A percentile compares a stretch with the other conserved stretches of the same genome.
Conservation (phyloP, 1,284 basidiomycete species). For the Ceratobasidium sp. region DNA sequence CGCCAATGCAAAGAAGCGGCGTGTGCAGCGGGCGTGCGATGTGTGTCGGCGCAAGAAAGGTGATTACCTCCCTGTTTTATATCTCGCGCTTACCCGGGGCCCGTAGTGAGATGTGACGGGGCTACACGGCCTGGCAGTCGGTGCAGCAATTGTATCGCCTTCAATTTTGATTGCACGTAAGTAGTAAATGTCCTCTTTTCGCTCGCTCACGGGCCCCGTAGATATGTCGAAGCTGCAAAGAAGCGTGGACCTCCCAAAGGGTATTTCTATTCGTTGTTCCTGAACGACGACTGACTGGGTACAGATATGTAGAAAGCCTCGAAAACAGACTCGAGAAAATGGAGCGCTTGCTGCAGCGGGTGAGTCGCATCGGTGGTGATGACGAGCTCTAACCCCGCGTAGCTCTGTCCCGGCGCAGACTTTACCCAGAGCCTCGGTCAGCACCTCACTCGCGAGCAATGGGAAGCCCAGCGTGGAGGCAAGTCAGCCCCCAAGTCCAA, state of each 20-base stretch:
- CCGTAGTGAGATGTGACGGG: conserved; percentile 39
- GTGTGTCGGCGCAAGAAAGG: conserved; percentile 73
- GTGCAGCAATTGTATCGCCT: conserved; percentile 81
- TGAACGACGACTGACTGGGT: conserved; percentile 14
- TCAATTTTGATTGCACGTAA: conserved; percentile 77
- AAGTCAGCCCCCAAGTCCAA: neutral
- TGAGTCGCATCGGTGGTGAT: conserved; percentile 45
- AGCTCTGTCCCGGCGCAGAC: conserved; percentile 74
- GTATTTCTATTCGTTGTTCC: conserved; percentile 51
- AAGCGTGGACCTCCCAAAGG: conserved; percentile 87
- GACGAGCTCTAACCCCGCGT: conserved; percentile 34
- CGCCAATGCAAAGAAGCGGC: conserved; percentile 37
- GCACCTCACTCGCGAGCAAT: conserved; percentile 70
- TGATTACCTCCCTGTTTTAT: neutral
- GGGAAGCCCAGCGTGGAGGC: conserved; percentile 55
- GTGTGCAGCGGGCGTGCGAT: conserved; percentile 62
- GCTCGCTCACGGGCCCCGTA: conserved; percentile 56
- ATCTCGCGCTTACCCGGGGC: conserved; percentile 3
- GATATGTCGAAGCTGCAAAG: conserved; percentile 68
- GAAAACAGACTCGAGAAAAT: conserved; percentile 74
- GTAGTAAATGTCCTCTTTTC: conserved; percentile 46
- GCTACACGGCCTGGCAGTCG: conserved; percentile 50
- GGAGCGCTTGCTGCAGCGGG: conserved; percentile 68
- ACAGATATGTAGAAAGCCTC: conserved; percentile 74
- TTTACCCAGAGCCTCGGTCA: conserved; percentile 73